Conservation (phyloP, 805 yeast genomes). For the Huiozyma naganishii region DNA sequence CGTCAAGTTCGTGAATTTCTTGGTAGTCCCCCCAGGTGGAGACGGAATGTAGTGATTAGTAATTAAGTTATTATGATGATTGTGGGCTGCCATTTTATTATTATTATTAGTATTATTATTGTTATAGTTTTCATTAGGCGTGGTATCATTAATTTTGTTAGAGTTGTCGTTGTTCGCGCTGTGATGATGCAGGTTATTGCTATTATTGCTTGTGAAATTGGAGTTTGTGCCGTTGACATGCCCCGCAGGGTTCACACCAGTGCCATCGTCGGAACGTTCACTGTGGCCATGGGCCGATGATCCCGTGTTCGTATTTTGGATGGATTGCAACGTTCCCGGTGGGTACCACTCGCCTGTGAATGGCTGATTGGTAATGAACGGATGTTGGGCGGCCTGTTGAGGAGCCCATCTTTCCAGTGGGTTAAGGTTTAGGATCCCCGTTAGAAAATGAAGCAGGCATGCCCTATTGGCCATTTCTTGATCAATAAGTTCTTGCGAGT, state of each 20-base stretch:
- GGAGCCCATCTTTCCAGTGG: constrained; percentile 97
- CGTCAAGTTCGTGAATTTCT: constrained; percentile 1
- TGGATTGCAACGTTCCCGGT: constrained; percentile 29
- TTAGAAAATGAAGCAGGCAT: constrained; percentile 64
- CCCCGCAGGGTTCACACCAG: background rate
- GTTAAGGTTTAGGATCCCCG: constrained; percentile 68
- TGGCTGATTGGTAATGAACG: constrained; percentile 62
- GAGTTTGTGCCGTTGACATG: background rate
- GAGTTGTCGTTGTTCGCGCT: too few species aligned
- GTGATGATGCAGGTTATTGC: too few species aligned
- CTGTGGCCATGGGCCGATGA: background rate
- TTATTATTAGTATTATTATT: constrained; percentile 2
- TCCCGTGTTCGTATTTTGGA: background rate
- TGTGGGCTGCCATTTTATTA: background rate
- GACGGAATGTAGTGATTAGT: background rate
- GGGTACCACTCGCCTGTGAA: constrained; percentile 47
- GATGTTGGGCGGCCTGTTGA: constrained; percentile 86
- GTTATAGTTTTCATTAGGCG: too few species aligned
- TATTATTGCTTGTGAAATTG: too few species aligned
- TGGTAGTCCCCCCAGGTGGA: constrained; percentile 2
- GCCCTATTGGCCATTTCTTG: constrained; percentile 64
- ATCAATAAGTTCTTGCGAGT: constrained; percentile 36
- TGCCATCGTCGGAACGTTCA: background rate
- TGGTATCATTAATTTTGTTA: too few species aligned
- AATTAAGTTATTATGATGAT: background rate